These are phyloP conservation scores for Fomitopsis pinicola DNA, from an alignment of 1,284 basidiomycete species.

Conservation along the genomic window DNA sequence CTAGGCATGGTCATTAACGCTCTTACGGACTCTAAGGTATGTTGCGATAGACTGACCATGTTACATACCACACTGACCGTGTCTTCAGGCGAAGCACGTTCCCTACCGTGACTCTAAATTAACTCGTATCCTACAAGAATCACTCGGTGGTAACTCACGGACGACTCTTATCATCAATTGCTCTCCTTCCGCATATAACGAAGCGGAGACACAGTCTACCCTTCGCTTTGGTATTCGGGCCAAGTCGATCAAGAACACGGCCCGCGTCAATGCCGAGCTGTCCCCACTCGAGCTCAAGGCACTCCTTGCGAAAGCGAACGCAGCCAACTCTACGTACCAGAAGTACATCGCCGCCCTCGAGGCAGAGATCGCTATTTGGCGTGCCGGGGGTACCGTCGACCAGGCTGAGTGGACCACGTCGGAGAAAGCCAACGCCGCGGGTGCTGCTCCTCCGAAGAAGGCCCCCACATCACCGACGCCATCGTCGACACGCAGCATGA, in stretches of 20 bases:
- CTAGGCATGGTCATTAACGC: slow-evolving; percentile 99
- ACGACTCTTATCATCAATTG: slow-evolving; percentile 99
- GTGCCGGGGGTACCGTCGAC: slow-evolving; percentile 84
- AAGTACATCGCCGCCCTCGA: slow-evolving; percentile 89
- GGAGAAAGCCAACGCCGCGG: slow-evolving; percentile 50
- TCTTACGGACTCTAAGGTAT: slow-evolving; percentile 91
- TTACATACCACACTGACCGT: not conserved
- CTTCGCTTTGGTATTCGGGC: slow-evolving; percentile 98
- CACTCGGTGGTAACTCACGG: slow-evolving; percentile 96
- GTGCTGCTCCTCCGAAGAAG: slow-evolving; percentile 49
- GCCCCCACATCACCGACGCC: slow-evolving; percentile 58
- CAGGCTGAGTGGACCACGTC: slow-evolving; percentile 80
- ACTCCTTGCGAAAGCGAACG: slow-evolving; percentile 86
- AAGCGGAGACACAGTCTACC: slow-evolving; percentile 95
- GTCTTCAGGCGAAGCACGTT: slow-evolving; percentile 84
- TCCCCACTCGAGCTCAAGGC: slow-evolving; percentile 96
- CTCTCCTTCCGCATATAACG: slow-evolving; percentile 96
- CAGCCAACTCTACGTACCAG: slow-evolving; percentile 81
- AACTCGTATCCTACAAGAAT: slow-evolving; percentile 99
- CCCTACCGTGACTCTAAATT: slow-evolving; percentile 99
- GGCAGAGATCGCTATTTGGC: slow-evolving; percentile 90
- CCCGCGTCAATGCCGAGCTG: slow-evolving; percentile 96
- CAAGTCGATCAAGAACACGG: slow-evolving; percentile 99
- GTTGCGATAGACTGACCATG: slow-evolving; percentile 15
- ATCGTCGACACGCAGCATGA: slow-evolving; percentile 64